phyloP scores from a whole-genome alignment of 192 early-diverging fungal species.

The Backusella tuberculispora region DNA sequence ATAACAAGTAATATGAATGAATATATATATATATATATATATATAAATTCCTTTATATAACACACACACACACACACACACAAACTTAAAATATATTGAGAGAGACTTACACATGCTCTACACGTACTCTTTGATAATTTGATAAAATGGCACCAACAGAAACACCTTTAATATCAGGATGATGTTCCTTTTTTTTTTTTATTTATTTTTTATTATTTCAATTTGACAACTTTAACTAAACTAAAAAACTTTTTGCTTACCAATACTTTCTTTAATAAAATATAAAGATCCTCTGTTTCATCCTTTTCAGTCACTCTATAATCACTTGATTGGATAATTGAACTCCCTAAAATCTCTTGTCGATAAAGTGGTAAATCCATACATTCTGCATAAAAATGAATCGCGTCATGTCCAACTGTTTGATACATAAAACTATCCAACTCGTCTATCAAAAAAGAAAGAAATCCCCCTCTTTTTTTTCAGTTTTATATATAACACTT shows the following conservation, averaged over 20 bases:
- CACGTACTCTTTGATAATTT: conserved; percentile 95
- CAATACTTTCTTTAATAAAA: conserved; percentile 73
- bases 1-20: too few species aligned
- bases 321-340: conserved; percentile 65
- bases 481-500: neutral
- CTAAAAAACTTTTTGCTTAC: conserved; percentile 29
- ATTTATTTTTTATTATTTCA: neutral
- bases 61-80: too few species aligned
- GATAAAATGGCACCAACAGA: conserved; percentile 96
- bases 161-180: conserved; percentile 85
- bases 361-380: conserved; percentile 87
- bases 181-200: conserved; percentile 39
- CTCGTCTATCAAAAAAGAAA: conserved; percentile 70
- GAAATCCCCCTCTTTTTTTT: too few species aligned
- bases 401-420: conserved; percentile 93
- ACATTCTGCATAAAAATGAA: conserved; percentile 81
- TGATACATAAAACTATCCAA: conserved; percentile 97
- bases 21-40: neutral
- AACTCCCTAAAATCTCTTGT: conserved; percentile 69
- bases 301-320: conserved; percentile 75
- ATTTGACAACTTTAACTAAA: neutral
- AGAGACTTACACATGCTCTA: conserved; percentile 84
- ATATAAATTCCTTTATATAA: too few species aligned
- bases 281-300: conserved; percentile 94
- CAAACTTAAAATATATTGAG: too few species aligned